These are phyloP conservation scores for Heliamphora pulchella DNA, from an alignment of 179 eudicot species.

Conservation along the genomic window DNA sequence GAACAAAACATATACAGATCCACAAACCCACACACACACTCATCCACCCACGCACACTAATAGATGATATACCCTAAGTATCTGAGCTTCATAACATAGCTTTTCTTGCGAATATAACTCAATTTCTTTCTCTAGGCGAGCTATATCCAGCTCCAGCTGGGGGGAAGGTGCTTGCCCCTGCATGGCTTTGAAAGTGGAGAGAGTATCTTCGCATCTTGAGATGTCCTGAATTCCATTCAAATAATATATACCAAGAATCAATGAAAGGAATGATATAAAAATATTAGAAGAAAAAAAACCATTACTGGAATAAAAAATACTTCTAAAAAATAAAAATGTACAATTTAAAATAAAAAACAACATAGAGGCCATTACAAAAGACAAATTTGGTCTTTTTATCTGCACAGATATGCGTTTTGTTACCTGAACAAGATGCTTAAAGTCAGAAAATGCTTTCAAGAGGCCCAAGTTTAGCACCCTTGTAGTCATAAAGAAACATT, in stretches of 20 bases:
- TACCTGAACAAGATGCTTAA: constrained; percentile 96
- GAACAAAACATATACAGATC: not conserved
- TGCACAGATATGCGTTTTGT: not conserved
- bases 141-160: constrained; percentile 68
- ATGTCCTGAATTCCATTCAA: constrained; percentile 55
- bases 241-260: constrained; percentile 13
- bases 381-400: not conserved
- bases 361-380: not conserved
- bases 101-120: constrained; percentile 72
- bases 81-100: constrained; percentile 92
- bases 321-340: not conserved
- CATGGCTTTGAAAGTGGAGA: constrained; percentile 66
- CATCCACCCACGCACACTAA: not conserved
- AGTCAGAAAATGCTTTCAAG: constrained; percentile 92
- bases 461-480: constrained; percentile 91
- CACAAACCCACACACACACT: not conserved
- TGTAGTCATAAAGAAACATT: constrained; percentile 98
- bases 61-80: constrained; percentile 57
- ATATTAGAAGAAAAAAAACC: constrained; percentile 5
- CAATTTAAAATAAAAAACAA: not conserved
- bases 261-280: constrained; percentile 2
- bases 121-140: constrained; percentile 74
- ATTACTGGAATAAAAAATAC: not conserved
- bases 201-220: constrained; percentile 74
- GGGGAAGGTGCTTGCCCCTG: constrained; percentile 71